Percentiles rank a stretch among this genome's conserved stretches.
Conservation (phyloP, 2,329 filamentous ascomycete species). For the Neobulgaria alba region DNA sequence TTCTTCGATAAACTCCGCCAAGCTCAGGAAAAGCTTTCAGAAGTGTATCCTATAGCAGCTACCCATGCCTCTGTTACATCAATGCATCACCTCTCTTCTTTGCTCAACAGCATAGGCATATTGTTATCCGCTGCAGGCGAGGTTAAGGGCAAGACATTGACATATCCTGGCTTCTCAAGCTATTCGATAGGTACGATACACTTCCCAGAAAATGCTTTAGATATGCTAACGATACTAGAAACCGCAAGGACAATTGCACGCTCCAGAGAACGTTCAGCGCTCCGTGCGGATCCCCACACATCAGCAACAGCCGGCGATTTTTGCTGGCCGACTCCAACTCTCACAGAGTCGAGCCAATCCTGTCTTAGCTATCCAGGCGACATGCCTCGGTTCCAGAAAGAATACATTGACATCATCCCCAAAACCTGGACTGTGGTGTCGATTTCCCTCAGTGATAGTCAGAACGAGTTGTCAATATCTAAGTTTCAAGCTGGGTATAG, state of each 20-base stretch:
- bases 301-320: conserved; percentile 23
- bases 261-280: conserved; percentile 52
- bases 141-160: conserved; percentile 36
- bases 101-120: conserved; percentile 57
- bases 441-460: conserved; percentile 71
- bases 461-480: conserved; percentile 81
- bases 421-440: conserved; percentile 78
- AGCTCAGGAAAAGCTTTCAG: conserved; percentile 57
- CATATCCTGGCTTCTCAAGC: conserved; percentile 49
- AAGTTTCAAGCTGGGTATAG: conserved; percentile 66
- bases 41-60: conserved; percentile 44
- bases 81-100: conserved; percentile 53
- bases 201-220: not conserved
- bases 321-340: conserved; percentile 37
- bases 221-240: conserved; percentile 35
- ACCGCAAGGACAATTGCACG: conserved; percentile 62
- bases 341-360: conserved; percentile 37
- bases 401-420: conserved; percentile 82
- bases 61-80: conserved; percentile 45
- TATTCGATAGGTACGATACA: conserved; percentile 40
- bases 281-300: conserved; percentile 25
- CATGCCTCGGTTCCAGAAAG: conserved; percentile 58
- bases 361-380: conserved; percentile 32
- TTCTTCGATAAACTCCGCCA: conserved; percentile 42
- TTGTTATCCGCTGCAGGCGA: conserved; percentile 54